Evolutionary conservation across 352 stramenopile species (phyloP), one percentile per base, ranked within the genome.

Genomic region (Globisporangium lucens): DNA sequence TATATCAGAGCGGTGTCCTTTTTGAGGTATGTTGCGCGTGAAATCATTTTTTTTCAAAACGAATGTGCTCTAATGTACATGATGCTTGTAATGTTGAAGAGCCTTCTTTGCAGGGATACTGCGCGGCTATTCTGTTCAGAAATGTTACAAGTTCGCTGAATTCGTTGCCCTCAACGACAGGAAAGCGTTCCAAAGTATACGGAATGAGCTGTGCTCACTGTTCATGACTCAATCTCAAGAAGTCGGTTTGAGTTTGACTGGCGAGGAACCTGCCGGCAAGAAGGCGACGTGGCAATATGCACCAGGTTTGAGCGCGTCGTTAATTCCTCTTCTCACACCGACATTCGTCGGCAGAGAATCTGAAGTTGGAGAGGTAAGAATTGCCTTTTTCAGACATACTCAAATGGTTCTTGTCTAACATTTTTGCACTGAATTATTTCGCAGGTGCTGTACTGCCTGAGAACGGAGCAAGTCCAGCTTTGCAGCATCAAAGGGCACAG

Each of bases 311-410:
- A 84, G 79, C 56, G 73, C 74, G 9, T 66, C 75, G 43, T 79
- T 88, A 52, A 87, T 90, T 46, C 84, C 82, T 20, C 73, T 83
- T n/a, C 64, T 89, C 13, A 72, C 84, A 60, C 68, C 80, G 2
- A 73, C 79, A 61, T 88, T 89, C 70, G 72, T 89, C 51, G 74
- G 78, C 22, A 66, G 82, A 64, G 82, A 92, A 52, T 41, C 63
- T 9, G 66, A 75, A 41, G 76, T 90, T 20, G 71, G 49, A 60
- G 70, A 90, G 78, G 83, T 89, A 30, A 62, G 59, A 47, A 38
- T 13, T 35, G 8, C 30, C 30, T 13, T 46, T 41, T 60, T 20
- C 33, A 22, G 20, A 30, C 38, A 30, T 38, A 13, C 20, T 38
- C 20, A 61, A 9, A 43, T 43, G 1, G 17, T 15, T 38, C 53